Percentiles rank a stretch among this genome's conserved stretches.
phyloP scores from a whole-genome alignment of 1,284 basidiomycete species.

The Singerocomus inundabilis region DNA sequence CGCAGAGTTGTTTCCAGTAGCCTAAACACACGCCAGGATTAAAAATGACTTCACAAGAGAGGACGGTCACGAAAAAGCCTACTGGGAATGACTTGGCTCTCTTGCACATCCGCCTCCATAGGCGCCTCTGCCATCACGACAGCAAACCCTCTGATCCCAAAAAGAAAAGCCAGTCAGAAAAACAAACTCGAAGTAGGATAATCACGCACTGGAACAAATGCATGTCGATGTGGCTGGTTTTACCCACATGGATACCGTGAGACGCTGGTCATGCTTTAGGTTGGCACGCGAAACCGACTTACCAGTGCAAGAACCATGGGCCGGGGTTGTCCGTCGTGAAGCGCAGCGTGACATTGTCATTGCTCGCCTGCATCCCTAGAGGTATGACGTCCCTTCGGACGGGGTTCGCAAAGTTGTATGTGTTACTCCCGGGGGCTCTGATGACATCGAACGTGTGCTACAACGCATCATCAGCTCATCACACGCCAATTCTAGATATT shows the following conservation, averaged over 20 bases:
- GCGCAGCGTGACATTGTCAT: constrained; percentile 30
- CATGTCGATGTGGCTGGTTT: constrained; percentile 30
- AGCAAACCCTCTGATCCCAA: constrained; percentile 20
- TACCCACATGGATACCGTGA: no score
- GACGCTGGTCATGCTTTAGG: no score
- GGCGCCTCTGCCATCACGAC: constrained; percentile 18
- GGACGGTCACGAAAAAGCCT: no score
- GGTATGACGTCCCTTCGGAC: constrained; percentile 20
- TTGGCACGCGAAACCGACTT: not conserved
- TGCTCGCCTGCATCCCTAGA: constrained; percentile 16
- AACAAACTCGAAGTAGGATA: no score
- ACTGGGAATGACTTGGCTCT: constrained; percentile 11
- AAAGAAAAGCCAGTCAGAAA: not conserved
- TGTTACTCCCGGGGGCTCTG: constrained; percentile 15
- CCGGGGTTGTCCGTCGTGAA: constrained; percentile 34
- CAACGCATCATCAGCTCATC: not conserved
- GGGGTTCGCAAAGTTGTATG: constrained; percentile 28
- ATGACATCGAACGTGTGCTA: constrained; percentile 38
- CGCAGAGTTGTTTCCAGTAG: no score
- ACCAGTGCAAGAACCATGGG: constrained; percentile 30
- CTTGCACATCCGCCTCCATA: constrained; percentile 3
- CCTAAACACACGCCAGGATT: no score
- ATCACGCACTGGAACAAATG: constrained; percentile 27
- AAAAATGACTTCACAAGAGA: no score
- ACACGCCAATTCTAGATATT: no score